A percentile compares a stretch with the other conserved stretches of the same genome.
These are phyloP conservation scores for Trichoderma cornu-damae DNA, from an alignment of 2,329 filamentous ascomycete genomes.

Conservation along the genomic window DNA sequence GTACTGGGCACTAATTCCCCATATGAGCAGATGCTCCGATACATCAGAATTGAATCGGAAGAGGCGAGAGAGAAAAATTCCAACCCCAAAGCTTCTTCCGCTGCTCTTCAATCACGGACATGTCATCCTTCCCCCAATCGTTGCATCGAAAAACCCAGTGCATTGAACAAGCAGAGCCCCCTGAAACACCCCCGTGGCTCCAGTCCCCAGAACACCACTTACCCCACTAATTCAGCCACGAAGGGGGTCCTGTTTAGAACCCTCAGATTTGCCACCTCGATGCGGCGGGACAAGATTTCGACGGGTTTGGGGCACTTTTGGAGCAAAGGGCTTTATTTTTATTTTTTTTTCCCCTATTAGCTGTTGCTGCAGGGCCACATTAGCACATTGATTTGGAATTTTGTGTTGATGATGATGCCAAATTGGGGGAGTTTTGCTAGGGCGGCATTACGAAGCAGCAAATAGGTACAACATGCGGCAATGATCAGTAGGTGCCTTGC, in stretches of 20 bases:
- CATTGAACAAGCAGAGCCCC: neutral
- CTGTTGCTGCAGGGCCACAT: no score
- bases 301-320: neutral
- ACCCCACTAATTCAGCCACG: neutral
- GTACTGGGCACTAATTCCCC: neutral
- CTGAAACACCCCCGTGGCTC: conserved; percentile 3
- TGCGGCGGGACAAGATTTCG: neutral
- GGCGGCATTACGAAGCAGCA: no score
- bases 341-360: no score
- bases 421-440: no score
- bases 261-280: neutral
- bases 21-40: neutral
- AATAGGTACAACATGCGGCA: neutral
- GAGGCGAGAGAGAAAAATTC: neutral
- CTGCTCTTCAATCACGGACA: neutral
- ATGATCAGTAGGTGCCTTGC: neutral
- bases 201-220: neutral
- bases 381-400: no score
- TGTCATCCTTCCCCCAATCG: neutral
- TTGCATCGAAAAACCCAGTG: neutral
- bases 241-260: neutral
- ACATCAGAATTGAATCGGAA: neutral
- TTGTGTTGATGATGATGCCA: no score
- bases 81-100: neutral
- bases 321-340: neutral